Base-by-base conservation (phyloP, 2,329 filamentous ascomycete species). In the Ophiocordyceps polyrhachis-furcata region DNA sequence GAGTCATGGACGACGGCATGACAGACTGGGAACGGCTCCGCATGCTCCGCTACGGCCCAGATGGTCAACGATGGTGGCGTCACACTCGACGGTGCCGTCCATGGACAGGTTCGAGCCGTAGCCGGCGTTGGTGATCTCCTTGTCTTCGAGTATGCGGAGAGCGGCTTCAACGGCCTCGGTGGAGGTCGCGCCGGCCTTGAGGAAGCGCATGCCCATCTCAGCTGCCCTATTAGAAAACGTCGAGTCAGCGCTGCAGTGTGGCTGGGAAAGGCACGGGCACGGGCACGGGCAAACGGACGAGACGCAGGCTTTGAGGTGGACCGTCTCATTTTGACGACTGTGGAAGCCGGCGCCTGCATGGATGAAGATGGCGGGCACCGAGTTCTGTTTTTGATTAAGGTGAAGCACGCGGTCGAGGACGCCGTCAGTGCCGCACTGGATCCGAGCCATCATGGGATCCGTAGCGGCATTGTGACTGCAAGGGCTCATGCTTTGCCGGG, bases 271-370 rank as follows among this genome's bases (percentile, higher is more conserved):
- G 25, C 28, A 13, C 20, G 13, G 2, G 5, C 13, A 51, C 15
- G 23, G 11, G 23, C 13, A 7, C 25, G 21, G 32, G 32, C 14
- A 43, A 11, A 17, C 85, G 63, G 69, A 95, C 89, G 89, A 81
- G 56, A 82, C 81, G 61, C 91, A 96, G 40, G 87, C 87, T 55
- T 80, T 71, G 11, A 98, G 73, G 57, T 98, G 91, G 35, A 83
- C 70, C 46, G 72, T 69, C 59, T 98, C 88, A 57, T 96, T 96
- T 48, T 83, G 75, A 21, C 75, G 68, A 57, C 87, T 95, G 60
- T 98, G 91, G 55, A 85, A 98, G 4, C 91, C 91, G 15, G 91
- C 91, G 31, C 91, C 91, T 35, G 89, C 91, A 62, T 98, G 91
- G 41, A 98, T 81, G 60, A 94, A 96, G 44, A 98, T 89, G 47